Evolutionary conservation across 768 basidiomycete genomes (phyloP), one percentile per base, ranked within the genome.

Genomic region (Naganishia friedmannii): DNA sequence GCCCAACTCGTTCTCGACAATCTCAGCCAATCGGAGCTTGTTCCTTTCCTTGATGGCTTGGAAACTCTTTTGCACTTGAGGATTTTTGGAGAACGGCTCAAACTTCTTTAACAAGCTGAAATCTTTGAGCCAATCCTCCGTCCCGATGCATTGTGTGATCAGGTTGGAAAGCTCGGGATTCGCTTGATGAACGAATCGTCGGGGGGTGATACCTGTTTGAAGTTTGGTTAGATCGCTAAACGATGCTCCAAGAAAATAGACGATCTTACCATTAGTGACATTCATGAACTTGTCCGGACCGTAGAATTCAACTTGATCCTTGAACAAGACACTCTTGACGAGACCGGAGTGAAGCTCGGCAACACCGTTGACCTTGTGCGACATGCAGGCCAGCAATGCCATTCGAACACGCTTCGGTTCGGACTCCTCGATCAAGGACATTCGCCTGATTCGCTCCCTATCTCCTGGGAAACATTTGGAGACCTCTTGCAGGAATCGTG

Each of bases 371-470:
- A 70, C 69, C 69, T 79, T 76, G 70, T 79, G 73, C 55, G 75
- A 82, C 86, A 93, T 70, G 97, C 89, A 79, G 21, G 96, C 96
- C 29, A 99, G 84, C 81, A 90, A 88, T 10, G 80, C 80, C 80
- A 81, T 82, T 48, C 82, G 76, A 72, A 96, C 86, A 76, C 91
- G 87, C 81, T 95, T 87, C 6, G 92, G 92, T 70, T 85, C 79
- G 19, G 91, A 90, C 87, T 95, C 93, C 91, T 98, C 90, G 72
- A 98, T 94, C 76, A 99, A 83, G 5, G 90, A 91, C 93, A 98
- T 94, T 60, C 93, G 85, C 21, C 84, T 84, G 46, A 97, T 84
- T 67, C 87, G 85, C 0, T 90, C 93, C 34, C 87, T 85, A 77
- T 97, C 94, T 1, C 87, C 88, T 0, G 96, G 96, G 86, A 87